These are phyloP conservation scores for Cladosporium sp. DNA, from an alignment of 2,329 filamentous ascomycete genomes.

Conservation along the genomic window DNA sequence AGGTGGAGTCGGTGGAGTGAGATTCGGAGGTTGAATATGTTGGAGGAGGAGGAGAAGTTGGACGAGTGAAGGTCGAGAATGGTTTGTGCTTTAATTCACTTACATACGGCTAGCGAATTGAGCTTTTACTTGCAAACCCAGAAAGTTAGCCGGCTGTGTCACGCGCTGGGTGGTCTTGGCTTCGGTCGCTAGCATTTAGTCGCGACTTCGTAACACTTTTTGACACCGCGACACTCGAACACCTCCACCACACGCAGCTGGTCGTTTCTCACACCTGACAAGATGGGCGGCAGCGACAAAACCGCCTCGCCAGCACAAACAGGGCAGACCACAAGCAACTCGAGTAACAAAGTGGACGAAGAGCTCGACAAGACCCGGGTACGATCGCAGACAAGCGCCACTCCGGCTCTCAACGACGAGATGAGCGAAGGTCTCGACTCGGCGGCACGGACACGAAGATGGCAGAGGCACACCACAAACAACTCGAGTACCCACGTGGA, in stretches of 20 bases:
- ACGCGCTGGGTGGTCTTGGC: background rate
- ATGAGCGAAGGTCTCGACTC: no score
- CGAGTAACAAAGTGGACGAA: background rate
- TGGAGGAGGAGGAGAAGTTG: slow-evolving; percentile 24
- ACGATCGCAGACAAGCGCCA: no score
- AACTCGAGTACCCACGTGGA: no score
- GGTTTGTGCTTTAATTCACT: background rate
- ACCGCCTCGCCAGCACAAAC: background rate
- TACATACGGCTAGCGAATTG: background rate
- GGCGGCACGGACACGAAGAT: no score
- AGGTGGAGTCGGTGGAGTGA: slow-evolving; percentile 71
- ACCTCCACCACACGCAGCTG: background rate
- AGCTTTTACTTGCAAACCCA: background rate
- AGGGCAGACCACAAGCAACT: background rate
- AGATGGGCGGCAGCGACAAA: background rate
- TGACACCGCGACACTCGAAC: background rate
- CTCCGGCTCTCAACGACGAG: no score
- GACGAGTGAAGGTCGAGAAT: background rate
- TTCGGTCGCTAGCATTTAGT: background rate
- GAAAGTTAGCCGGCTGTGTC: background rate
- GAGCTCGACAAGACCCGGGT: no score
- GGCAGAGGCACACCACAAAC: no score
- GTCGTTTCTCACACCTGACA: background rate
- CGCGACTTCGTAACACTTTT: background rate
- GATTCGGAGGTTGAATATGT: slow-evolving; percentile 57